phyloP scores from a whole-genome alignment of 2,329 filamentous ascomycete species.

The Diaporthe sp. region DNA sequence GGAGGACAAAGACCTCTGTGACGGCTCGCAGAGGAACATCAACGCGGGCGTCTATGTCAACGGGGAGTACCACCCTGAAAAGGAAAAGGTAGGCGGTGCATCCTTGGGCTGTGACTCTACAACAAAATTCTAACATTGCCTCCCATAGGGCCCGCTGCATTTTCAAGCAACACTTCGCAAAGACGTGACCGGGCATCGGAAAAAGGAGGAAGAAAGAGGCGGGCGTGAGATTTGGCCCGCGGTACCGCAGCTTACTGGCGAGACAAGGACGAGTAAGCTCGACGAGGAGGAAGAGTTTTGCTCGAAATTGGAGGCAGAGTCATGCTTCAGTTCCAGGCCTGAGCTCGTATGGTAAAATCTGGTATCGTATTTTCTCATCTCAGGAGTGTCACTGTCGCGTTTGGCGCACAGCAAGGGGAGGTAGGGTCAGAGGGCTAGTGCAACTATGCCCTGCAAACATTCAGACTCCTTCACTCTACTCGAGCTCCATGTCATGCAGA shows the following conservation, averaged over 20 bases:
- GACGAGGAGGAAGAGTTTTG: constrained; percentile 38
- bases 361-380: background rate
- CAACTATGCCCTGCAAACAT: background rate
- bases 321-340: constrained; percentile 18
- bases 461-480: background rate
- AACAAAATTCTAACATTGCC: background rate
- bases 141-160: constrained; percentile 25
- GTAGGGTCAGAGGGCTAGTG: background rate
- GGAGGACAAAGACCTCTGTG: constrained; percentile 66
- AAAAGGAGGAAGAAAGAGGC: constrained; percentile 25
- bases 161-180: constrained; percentile 38
- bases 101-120: too few species aligned
- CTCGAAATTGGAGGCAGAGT: constrained; percentile 38
- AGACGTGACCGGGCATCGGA: constrained; percentile 35
- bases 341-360: constrained; percentile 29
- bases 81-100: constrained; percentile 56
- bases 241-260: background rate
- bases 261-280: constrained; percentile 34
- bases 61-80: constrained; percentile 65
- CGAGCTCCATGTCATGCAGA: background rate
- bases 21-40: constrained; percentile 64
- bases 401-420: background rate
- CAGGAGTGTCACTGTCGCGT: background rate
- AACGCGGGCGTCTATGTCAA: constrained; percentile 65
- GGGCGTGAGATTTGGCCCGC: constrained; percentile 39